Percentiles rank a stretch among this genome's conserved stretches.
Conservation (phyloP, 345 rosid genomes). For the Gossypium bickii region DNA sequence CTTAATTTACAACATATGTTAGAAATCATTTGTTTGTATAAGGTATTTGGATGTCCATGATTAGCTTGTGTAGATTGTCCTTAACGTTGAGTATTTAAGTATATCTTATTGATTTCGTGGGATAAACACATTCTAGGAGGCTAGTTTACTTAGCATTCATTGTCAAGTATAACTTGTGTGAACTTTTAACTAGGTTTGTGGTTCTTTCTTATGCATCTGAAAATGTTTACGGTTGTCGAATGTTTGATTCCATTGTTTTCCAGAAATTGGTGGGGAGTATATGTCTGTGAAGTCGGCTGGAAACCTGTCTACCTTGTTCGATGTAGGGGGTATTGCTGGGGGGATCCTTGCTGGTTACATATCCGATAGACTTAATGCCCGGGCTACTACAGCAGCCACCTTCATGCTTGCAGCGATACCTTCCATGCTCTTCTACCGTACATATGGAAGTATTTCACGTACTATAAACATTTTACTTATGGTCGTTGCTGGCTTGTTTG, state of each 20-base stretch:
- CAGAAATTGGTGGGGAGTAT: slow-evolving; percentile 87
- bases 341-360: slow-evolving; percentile 80
- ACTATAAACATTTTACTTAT: slow-evolving; percentile 62
- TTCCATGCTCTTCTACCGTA: slow-evolving; percentile 65
- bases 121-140: neutral
- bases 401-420: slow-evolving; percentile 90
- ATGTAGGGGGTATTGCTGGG: slow-evolving; percentile 86
- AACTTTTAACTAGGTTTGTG: neutral
- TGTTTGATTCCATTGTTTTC: slow-evolving; percentile 18
- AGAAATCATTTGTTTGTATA: too few species aligned
- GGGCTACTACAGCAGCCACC: slow-evolving; percentile 80
- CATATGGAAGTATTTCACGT: slow-evolving; percentile 62
- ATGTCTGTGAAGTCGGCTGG: slow-evolving; percentile 92
- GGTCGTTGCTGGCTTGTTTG: slow-evolving; percentile 81
- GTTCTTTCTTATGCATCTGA: neutral
- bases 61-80: neutral
- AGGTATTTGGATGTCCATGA: too few species aligned
- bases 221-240: neutral
- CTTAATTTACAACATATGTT: neutral
- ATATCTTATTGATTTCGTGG: neutral
- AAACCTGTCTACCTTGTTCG: slow-evolving; percentile 85
- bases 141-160: neutral
- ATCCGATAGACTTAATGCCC: slow-evolving; percentile 76
- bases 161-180: neutral
- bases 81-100: neutral